Evolutionary conservation across 768 basidiomycete species (phyloP).

Genomic region (Rhodosporidiobolus sp.): DNA sequence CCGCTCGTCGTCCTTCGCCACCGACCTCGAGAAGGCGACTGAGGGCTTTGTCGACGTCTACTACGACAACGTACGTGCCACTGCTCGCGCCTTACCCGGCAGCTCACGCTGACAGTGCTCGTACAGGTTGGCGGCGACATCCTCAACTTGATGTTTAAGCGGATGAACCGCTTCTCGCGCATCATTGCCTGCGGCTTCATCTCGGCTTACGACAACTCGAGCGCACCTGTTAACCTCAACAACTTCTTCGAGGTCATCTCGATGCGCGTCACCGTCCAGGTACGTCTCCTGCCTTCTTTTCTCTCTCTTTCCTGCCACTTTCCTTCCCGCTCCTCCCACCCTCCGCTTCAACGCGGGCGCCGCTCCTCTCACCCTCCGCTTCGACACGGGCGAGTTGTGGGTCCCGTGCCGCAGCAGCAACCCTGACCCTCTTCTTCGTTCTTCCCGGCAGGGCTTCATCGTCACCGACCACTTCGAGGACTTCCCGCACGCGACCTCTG

Average conservation of each 20-base stretch:
- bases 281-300: too few relatives aligned
- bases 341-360: too few relatives aligned
- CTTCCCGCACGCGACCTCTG: constrained; percentile 1
- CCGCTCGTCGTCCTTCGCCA: constrained; percentile 38
- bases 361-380: too few relatives aligned
- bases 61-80: too few relatives aligned
- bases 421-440: too few relatives aligned
- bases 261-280: constrained; percentile 40
- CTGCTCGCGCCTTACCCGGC: neutral
- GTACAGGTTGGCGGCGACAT: constrained; percentile 39
- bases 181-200: constrained; percentile 42
- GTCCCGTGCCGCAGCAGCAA: too few relatives aligned
- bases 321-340: too few relatives aligned
- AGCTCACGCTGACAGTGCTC: neutral
- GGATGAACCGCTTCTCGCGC: constrained; percentile 38
- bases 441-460: constrained; percentile 8
- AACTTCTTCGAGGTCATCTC: constrained; percentile 44
- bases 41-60: constrained; percentile 24
- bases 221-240: constrained; percentile 7
- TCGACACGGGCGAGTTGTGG: too few relatives aligned
- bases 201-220: constrained; percentile 35
- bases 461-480: neutral
- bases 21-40: constrained; percentile 37
- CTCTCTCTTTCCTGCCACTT: fast-evolving
- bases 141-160: constrained; percentile 40